Evolutionary conservation across 2,329 filamentous ascomycete species (phyloP).

Genomic region (Pseudogymnoascus sp.): DNA sequence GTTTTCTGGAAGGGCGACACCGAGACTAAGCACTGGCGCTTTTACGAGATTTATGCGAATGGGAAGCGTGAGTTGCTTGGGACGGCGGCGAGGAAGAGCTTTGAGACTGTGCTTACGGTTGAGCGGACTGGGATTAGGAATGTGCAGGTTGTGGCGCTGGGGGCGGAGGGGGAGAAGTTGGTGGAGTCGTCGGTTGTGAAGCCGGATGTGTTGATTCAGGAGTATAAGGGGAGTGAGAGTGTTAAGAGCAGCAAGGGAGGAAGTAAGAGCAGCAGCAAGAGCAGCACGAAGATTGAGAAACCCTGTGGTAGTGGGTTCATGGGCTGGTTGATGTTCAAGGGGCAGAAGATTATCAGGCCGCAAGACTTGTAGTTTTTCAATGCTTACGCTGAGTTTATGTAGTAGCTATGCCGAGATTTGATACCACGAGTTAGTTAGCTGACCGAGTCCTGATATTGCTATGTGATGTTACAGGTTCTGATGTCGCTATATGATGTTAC

Average conservation of each 20-base stretch:
- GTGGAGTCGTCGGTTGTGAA: slow-evolving; percentile 9
- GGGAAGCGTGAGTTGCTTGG: slow-evolving; percentile 32
- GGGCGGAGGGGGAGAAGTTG: slow-evolving; percentile 11
- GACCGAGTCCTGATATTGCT: not conserved
- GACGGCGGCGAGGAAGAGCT: slow-evolving; percentile 32
- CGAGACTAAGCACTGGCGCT: slow-evolving; percentile 38
- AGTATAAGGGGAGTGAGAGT: slow-evolving; percentile 9
- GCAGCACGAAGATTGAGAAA: not conserved
- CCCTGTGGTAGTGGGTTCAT: not conserved
- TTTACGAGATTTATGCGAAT: slow-evolving; percentile 30
- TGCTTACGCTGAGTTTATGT: not conserved
- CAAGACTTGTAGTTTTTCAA: not conserved
- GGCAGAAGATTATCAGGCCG: slow-evolving; percentile 5
- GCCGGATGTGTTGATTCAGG: slow-evolving; percentile 12
- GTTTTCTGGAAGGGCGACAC: slow-evolving; percentile 48
- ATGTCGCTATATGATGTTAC: not conserved
- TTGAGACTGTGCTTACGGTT: slow-evolving; percentile 31
- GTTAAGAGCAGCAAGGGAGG: not conserved
- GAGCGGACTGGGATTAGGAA: not conserved
- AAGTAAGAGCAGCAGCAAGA: not conserved
- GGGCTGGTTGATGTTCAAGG: slow-evolving; percentile 11
- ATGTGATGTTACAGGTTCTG: not conserved
- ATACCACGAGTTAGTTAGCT: not conserved
- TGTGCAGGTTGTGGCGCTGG: slow-evolving; percentile 15
- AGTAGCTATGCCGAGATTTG: not conserved